These are phyloP conservation scores for Schizothecium vesticola DNA, from an alignment of 495 filamentous ascomycete species.

Conservation along the genomic window DNA sequence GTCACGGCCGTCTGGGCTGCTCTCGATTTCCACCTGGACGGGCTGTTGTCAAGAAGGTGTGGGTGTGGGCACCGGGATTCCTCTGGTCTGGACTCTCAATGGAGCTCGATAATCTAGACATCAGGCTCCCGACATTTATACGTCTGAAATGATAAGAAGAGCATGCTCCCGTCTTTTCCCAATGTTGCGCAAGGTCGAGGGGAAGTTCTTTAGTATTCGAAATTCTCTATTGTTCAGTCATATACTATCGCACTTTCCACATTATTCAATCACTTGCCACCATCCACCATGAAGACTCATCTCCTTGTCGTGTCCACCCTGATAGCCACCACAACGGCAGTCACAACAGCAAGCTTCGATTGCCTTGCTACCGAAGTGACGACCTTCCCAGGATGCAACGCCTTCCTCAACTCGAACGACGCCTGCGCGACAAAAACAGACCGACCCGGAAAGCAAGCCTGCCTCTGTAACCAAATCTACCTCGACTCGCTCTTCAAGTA, in stretches of 20 bases:
- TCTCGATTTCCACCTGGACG: not conserved
- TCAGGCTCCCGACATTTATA: not conserved
- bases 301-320: not conserved
- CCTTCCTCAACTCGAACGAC: not conserved
- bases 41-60: not conserved
- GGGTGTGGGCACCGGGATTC: not conserved
- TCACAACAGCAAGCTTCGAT: conserved; percentile 1
- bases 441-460: not conserved
- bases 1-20: not conserved
- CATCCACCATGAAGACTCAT: not conserved
- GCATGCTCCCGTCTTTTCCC: not conserved
- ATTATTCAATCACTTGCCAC: not conserved
- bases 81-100: not conserved
- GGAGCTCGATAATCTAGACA: not conserved
- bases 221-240: too few species aligned
- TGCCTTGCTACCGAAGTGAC: not conserved
- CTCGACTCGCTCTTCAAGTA: not conserved
- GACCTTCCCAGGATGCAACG: not conserved
- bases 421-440: not conserved
- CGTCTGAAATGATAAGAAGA: not conserved
- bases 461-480: not conserved
- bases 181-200: not conserved
- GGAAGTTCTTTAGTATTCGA: not conserved
- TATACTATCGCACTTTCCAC: not conserved
- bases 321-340: not conserved